Base-by-base conservation (phyloP, 2,329 filamentous ascomycete species). In the Aspergillus sp. region DNA sequence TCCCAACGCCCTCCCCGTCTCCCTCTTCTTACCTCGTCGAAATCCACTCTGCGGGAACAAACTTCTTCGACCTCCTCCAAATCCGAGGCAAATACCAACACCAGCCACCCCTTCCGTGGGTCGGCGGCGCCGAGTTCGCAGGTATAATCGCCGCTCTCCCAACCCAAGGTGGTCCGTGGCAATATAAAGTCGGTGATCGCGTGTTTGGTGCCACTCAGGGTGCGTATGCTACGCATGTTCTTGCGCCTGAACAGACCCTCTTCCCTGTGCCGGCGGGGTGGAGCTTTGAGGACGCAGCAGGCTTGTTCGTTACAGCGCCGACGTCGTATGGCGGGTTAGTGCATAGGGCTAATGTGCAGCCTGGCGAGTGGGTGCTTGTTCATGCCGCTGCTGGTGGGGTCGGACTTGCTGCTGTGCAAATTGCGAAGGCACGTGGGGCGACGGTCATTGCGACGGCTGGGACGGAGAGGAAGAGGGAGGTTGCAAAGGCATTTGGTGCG, bases 21-120 rank as follows among this genome's bases (percentile, higher is more conserved):
- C 76, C 86, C 33, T 80, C 90, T 70, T 86, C 96, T 77, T 98
- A 97, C 73, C 82, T 96, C 62, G 90, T 98, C 72, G 84, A 87
- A 70, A 90, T 98, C 68, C 90, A 91, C 76, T 91, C 93, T 47
- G 84, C 90, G 0, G 93, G 91, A 19, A 90, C 91, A 68, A 98
- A 98, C 79, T 98, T 98, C 84, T 98, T 97, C 80, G 93, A 98
- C 74, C 89, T 96, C 57, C 86, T 98, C 55, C 93, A 98, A 72
- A 91, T 97, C 70, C 89, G 91, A 70, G 93, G 93, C 56, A 96
- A 96, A 84, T 98, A 98, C 77, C 93, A 98, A 72, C 84, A 91
- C 72, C 93, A 97, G 68, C 92, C 92, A 0, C 86, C 89, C 0
- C 87, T 97, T 49, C 93, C 93, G 33, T 96, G 93, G 92, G 79